A percentile compares a stretch with the other conserved stretches of the same genome.
Evolutionary conservation across 116 monocot species (phyloP).

Genomic region (Cymodocea nodosa): DNA sequence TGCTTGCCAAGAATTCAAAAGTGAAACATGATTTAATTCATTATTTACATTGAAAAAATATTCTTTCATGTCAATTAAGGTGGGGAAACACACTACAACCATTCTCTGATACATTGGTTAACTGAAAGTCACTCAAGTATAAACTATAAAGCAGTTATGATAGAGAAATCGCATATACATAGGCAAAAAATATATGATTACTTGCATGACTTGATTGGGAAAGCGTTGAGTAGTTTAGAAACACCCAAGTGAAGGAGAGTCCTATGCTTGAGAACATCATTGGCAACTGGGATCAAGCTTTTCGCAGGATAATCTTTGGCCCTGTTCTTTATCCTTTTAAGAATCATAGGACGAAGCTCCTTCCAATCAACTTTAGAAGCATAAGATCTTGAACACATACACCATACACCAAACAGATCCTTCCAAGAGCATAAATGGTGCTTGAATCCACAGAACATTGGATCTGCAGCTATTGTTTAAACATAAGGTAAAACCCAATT

Average conservation of each 20-base stretch:
- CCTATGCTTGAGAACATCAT: slow-evolving; percentile 62
- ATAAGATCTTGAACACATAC: slow-evolving; percentile 31
- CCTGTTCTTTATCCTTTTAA: slow-evolving; percentile 71
- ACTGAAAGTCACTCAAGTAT: no score
- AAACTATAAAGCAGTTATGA: no score
- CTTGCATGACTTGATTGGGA: slow-evolving; percentile 83
- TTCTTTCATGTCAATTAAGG: no score
- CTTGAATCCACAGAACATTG: not conserved
- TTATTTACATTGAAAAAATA: no score
- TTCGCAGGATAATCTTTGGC: slow-evolving; percentile 57
- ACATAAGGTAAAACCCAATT: not conserved
- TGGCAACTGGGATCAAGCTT: slow-evolving; percentile 68
- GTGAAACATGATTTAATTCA: no score
- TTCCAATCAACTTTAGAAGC: slow-evolving; percentile 62
- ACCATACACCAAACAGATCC: slow-evolving; percentile 2
- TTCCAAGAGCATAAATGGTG: not conserved
- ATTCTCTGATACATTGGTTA: no score
- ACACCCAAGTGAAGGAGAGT: slow-evolving; percentile 40
- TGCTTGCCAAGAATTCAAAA: no score
- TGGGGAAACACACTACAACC: no score
- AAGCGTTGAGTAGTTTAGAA: slow-evolving; percentile 37
- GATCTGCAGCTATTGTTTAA: not conserved
- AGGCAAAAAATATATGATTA: not conserved
- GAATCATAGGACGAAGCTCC: slow-evolving; percentile 76
- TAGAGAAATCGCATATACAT: not conserved